These are phyloP conservation scores for Plectranthus barbatus DNA, from an alignment of 257 asterid species.

Conservation along the genomic window DNA sequence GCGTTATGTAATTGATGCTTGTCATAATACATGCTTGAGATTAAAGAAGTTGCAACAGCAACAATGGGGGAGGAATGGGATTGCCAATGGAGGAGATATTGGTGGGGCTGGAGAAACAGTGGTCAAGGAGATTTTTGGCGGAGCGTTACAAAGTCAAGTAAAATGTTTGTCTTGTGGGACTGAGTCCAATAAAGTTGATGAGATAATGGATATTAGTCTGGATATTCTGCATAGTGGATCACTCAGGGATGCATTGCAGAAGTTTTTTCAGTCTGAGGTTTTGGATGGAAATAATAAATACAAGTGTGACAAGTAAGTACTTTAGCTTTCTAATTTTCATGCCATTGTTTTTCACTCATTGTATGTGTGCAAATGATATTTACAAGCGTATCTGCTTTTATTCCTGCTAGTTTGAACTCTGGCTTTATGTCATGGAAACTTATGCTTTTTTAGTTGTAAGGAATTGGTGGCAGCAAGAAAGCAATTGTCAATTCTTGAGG, in stretches of 20 bases:
- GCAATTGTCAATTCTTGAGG: slow-evolving; percentile 89
- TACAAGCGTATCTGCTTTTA: neutral
- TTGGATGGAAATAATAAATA: slow-evolving; percentile 92
- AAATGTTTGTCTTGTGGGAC: slow-evolving; percentile 94
- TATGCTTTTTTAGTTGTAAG: slow-evolving; percentile 72
- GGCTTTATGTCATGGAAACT: slow-evolving; percentile 17
- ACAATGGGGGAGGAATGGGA: slow-evolving; percentile 45
- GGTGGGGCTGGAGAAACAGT: slow-evolving; percentile 56
- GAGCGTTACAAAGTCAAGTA: slow-evolving; percentile 88
- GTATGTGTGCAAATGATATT: slow-evolving; percentile 10
- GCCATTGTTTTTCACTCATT: neutral
- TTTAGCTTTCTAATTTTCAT: neutral
- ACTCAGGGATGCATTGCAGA: slow-evolving; percentile 73
- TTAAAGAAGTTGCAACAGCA: slow-evolving; percentile 72
- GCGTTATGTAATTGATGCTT: slow-evolving; percentile 95
- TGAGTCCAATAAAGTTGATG: slow-evolving; percentile 95
- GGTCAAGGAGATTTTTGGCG: slow-evolving; percentile 92
- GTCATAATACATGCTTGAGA: slow-evolving; percentile 90
- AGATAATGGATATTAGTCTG: slow-evolving; percentile 96
- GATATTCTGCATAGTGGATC: slow-evolving; percentile 84
- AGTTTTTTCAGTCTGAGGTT: slow-evolving; percentile 82
- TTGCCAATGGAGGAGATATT: slow-evolving; percentile 41
- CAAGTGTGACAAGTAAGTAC: slow-evolving; percentile 83
- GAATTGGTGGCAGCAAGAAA: slow-evolving; percentile 93
- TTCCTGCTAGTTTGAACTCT: slow-evolving; percentile 6